Percentiles rank a stretch among this genome's conserved stretches.
phyloP scores from a whole-genome alignment of 148 eudicot species.

The Arctostaphylos glauca region DNA sequence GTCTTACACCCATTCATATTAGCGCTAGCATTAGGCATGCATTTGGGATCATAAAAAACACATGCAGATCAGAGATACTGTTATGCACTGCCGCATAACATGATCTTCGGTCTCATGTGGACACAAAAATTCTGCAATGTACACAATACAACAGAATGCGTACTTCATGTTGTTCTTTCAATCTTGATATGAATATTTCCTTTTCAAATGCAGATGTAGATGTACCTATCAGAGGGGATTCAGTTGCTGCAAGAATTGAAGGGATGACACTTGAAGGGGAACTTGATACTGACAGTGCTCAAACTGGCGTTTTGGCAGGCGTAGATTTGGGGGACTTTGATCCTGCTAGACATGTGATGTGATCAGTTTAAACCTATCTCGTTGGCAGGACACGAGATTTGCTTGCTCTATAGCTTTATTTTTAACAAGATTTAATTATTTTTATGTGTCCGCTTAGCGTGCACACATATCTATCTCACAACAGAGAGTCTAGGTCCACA shows the following conservation, averaged over 20 bases:
- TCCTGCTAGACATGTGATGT: not conserved
- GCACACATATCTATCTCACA: not conserved
- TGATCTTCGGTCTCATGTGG: no score
- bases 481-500: not conserved
- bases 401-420: not conserved
- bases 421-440: not conserved
- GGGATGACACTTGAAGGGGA: conserved; percentile 23
- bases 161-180: not conserved
- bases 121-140: no score
- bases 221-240: conserved; percentile 6
- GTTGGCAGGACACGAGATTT: no score
- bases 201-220: conserved; percentile 13
- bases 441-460: not conserved
- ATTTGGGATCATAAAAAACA: no score
- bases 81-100: no score
- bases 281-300: conserved; percentile 15
- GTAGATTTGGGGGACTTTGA: conserved; percentile 20
- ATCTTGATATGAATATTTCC: not conserved
- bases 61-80: no score
- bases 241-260: conserved; percentile 16
- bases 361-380: no score
- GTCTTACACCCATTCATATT: no score
- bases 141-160: not conserved
- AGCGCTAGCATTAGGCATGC: no score
- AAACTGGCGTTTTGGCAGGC: conserved; percentile 22